These are phyloP conservation scores for Babesia sp. DNA, from an alignment of 169 alveolate species.

Conservation along the genomic window DNA sequence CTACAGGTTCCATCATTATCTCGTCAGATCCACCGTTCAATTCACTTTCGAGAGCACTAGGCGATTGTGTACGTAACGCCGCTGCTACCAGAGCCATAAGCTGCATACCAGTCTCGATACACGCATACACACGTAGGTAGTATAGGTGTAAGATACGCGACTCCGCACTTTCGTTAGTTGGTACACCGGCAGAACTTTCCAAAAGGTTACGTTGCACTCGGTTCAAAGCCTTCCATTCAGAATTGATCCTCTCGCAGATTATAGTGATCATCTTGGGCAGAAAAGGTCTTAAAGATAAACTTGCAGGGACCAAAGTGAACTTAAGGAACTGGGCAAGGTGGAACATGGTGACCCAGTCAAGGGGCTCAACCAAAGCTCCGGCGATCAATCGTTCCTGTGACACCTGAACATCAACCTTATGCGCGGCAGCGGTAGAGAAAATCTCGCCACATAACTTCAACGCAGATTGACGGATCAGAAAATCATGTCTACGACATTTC, in stretches of 20 bases:
- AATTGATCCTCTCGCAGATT: conserved; percentile 37
- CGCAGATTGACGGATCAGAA: conserved; percentile 51
- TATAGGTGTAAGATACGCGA: conserved; percentile 45
- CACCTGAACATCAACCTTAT: not conserved
- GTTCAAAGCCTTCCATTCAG: conserved; percentile 59
- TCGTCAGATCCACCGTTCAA: conserved; percentile 11
- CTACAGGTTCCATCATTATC: conserved; percentile 16
- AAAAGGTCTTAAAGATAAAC: conserved; percentile 2
- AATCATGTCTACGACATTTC: conserved; percentile 34
- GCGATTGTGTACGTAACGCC: not conserved
- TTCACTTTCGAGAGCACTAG: not conserved
- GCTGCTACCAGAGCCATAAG: conserved; percentile 24
- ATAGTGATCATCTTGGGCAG: conserved; percentile 19
- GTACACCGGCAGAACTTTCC: not conserved
- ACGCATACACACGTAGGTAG: conserved; percentile 65
- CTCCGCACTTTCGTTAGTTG: conserved; percentile 11
- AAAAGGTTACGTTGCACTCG: conserved; percentile 18
- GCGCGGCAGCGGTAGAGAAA: conserved; percentile 13
- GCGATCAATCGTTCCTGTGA: not conserved
- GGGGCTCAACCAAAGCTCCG: conserved; percentile 38
- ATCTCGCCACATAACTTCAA: conserved; percentile 51
- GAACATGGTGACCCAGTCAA: conserved; percentile 59
- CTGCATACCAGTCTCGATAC: conserved; percentile 56
- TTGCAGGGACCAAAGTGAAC: conserved; percentile 50
- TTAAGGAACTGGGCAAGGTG: conserved; percentile 54